Conservation (phyloP, 2,329 filamentous ascomycete genomes). For the Fusarium sp. region DNA sequence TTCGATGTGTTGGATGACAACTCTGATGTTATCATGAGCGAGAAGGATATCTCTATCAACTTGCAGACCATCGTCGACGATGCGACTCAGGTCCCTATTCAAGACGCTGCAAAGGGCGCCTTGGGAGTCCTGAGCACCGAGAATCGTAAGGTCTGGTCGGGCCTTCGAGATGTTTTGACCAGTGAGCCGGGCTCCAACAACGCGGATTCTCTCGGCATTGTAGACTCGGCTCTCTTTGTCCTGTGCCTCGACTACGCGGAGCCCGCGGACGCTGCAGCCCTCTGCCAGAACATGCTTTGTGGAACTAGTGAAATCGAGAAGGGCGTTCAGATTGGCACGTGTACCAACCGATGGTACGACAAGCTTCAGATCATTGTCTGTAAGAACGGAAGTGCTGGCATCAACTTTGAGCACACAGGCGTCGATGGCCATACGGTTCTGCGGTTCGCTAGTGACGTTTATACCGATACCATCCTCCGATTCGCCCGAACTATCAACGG, state of each 20-base stretch:
- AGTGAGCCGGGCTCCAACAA: conserved; percentile 93
- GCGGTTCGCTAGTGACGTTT: conserved; percentile 95
- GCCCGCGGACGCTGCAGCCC: conserved; percentile 81
- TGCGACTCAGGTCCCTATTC: conserved; percentile 88
- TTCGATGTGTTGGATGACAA: conserved; percentile 97
- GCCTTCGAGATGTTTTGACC: conserved; percentile 88
- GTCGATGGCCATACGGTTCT: conserved; percentile 98
- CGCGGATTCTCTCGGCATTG: conserved; percentile 93
- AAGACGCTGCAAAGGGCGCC: conserved; percentile 95
- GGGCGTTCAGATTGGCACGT: conserved; percentile 96
- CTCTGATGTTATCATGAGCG: conserved; percentile 95
- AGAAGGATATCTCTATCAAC: conserved; percentile 93
- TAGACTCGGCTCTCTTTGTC: conserved; percentile 93
- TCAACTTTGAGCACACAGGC: conserved; percentile 99
- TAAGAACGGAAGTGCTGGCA: conserved; percentile 97
- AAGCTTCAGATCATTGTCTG: conserved; percentile 99
- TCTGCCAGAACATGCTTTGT: conserved; percentile 99
- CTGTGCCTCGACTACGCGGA: conserved; percentile 95
- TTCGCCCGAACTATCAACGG: conserved; percentile 97
- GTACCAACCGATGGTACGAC: conserved; percentile 99
- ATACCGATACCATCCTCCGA: conserved; percentile 96
- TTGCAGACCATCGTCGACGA: conserved; percentile 94
- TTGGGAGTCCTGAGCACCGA: conserved; percentile 95
- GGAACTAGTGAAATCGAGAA: conserved; percentile 92
- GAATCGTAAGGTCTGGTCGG: conserved; percentile 96